Evolutionary conservation across 495 filamentous ascomycete genomes (phyloP), one percentile per base, ranked within the genome.

Genomic region (Trichocladium uniseriatum): DNA sequence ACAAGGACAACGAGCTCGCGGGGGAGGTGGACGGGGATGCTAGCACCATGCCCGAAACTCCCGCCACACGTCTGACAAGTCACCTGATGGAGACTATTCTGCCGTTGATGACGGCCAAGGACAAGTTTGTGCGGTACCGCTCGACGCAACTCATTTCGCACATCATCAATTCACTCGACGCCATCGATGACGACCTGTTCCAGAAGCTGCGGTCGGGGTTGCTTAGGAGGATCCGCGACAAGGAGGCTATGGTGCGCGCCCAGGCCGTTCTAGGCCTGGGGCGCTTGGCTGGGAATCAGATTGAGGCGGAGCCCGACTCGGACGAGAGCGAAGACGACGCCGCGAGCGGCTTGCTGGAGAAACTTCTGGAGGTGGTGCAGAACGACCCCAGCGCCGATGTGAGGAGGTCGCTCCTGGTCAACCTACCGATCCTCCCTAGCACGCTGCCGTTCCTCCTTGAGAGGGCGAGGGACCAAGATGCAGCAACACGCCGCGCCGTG

Each of bases 331-430:
- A 79, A 29, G 72, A 76, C 29, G 77, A 80, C 43, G 66, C 65
- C 3, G 73, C 69, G 14, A 73, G 68, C 14, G 82, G 82, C 6
- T 68, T 94, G 6, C 64, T 92, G 14, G 80, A 87, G 47, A 90
- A 83, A 66, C 75, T 99, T n/a, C 71, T 96, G 10, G 87, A 95
- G 43, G 82, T 91, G 9, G 76, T 99, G 64, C 88, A 95, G 66
- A 91, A 96, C 53, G 92, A 99, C 60, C 83, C 90, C 0, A 92
- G 87, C 53, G 88, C 89, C 1, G 92, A 99, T 52, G 92, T 97
- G 13, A 76, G 92, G 45, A 82, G 89, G 42, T 87, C 83, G 9
- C 74, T 99, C 14, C 77, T 99, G 27, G 78, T 92, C 47, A 97
- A 95, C 59, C 70, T 99, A 8, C 86, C 89, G 9, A 83, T 95